Evolutionary conservation across 1,284 basidiomycete species (phyloP), one percentile per base, ranked within the genome.

Genomic region (Takashimella tepidaria): DNA sequence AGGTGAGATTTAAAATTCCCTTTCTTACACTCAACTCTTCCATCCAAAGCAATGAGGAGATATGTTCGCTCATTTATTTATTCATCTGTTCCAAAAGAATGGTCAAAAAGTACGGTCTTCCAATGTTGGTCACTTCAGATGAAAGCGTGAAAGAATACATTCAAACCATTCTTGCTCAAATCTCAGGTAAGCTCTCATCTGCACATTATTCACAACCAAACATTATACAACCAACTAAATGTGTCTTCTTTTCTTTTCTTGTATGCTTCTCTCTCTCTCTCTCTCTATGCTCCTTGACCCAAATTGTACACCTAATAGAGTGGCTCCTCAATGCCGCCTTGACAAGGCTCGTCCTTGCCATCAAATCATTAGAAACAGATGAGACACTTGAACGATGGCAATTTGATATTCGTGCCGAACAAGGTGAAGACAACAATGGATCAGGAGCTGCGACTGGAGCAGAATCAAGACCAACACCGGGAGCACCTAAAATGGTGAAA

Each of bases 21-120:
- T 27, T 41, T 46, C 31, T 8, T 37, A 8, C 31, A 8, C 31
- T 37, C 16, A 16, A 37, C 31, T 8, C 31, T 8, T 37, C 31
- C 31, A 4, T 12, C 8, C 6, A 16, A 22, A 31, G 42, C 3
- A 2, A 4, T 8, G 37, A n/a, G 19, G 24, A 47, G 22, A 16
- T 13, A 20, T 3, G 2, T 21, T 10, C 3, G 8, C 3, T 3
- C 19, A 3, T 19, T 16, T 19, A 24, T 49, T 53, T 1, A 51
- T 27, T 20, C 10, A 37, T 37, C 31, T 37, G 16, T 37, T 16
- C 23, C 4, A 72, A n/a, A n/a, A 93, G 96, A 68, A 91, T 93
- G 87, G 91, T 97, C 53, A 97, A 97, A 76, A 98, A 98, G 74
- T 98, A 98, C 66, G 95, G 95, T 0, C 86, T 98, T 61, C 93